Evolutionary conservation across 371 early-diverging fungal species (phyloP).

Genomic region (Mucor circinelloides): DNA sequence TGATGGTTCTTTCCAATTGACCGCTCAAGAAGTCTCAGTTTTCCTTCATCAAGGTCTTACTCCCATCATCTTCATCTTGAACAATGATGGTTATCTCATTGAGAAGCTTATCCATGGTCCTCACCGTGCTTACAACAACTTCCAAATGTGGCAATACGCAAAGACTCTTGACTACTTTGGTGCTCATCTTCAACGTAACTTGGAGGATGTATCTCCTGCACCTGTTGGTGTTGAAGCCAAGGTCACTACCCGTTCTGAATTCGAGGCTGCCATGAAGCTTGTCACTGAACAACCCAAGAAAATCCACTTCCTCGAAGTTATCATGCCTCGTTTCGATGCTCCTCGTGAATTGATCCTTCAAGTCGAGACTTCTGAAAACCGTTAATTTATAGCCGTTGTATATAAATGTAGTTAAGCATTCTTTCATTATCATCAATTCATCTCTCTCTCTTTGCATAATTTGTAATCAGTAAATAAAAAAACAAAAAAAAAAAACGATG

Average conservation of each 20-base stretch:
- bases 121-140: constrained; percentile 49
- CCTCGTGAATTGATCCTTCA: constrained; percentile 36
- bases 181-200: constrained; percentile 28
- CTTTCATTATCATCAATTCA: neutral
- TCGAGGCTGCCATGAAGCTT: constrained; percentile 35
- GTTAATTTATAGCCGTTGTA: constrained; percentile 3
- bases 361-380: constrained; percentile 31
- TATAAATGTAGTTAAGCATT: neutral
- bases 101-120: constrained; percentile 54
- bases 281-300: constrained; percentile 20
- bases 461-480: neutral
- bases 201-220: neutral
- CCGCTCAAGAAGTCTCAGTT: constrained; percentile 50
- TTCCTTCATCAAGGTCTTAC: constrained; percentile 48
- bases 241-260: constrained; percentile 31
- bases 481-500: neutral
- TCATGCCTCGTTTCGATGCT: constrained; percentile 42
- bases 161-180: constrained; percentile 49
- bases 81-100: constrained; percentile 58
- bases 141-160: constrained; percentile 51
- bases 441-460: neutral
- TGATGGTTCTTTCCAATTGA: constrained; percentile 59
- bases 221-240: constrained; percentile 29
- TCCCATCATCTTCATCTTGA: constrained; percentile 49
- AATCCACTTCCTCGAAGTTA: constrained; percentile 42